Base-by-base conservation (phyloP, 2,329 filamentous ascomycete species). In the Aureobasidium pullulans region DNA sequence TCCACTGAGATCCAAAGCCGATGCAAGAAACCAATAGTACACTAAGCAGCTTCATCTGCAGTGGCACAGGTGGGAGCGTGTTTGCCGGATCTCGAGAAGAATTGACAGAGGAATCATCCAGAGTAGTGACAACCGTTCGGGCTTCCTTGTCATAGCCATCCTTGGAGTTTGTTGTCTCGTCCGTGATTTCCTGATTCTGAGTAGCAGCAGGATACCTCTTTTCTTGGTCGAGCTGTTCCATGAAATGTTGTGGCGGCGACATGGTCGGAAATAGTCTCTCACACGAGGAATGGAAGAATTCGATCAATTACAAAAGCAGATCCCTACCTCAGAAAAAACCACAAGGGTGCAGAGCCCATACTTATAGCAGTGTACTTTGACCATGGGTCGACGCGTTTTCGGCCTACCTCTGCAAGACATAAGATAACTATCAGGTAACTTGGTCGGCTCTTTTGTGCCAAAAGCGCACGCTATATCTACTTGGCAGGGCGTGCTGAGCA, bases 1-100 rank as follows among this genome's bases (percentile, higher is more conserved):
- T 84, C 82, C 82, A 85, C 23, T 79, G 77, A 0, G 80, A 81
- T 0, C 82, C 82, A 64, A 85, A 85, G 1, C 82, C 81, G 63
- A 85, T 83, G 58, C 76, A 69, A 13, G 77, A 78, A 1, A 82
- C 79, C 8, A 82, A 65, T 0, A 81, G 49, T 3, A 84, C 77
- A 0, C 81, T 75, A 8, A 72, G 66, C 13, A 80, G 57, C 62
- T 66, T 66, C 52, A 66, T 62, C 72, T 75, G 68, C 66, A 63
- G 16, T 1, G 64, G 64, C 0, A 67, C 63, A 36, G 44, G 28
- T 8, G 54, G 54, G 13, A 49, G 54, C 19, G 44, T 19, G 4
- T 44, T 29, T 6, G 32, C 19, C 15, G 40, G 23, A 23, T 49
- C 44, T 5, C 32, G 23, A 11, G 54, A 42, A 6, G 54, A 58